A percentile compares a stretch with the other conserved stretches of the same genome.
Evolutionary conservation across 768 basidiomycete genomes (phyloP).

Genomic region (Suillus discolor): DNA sequence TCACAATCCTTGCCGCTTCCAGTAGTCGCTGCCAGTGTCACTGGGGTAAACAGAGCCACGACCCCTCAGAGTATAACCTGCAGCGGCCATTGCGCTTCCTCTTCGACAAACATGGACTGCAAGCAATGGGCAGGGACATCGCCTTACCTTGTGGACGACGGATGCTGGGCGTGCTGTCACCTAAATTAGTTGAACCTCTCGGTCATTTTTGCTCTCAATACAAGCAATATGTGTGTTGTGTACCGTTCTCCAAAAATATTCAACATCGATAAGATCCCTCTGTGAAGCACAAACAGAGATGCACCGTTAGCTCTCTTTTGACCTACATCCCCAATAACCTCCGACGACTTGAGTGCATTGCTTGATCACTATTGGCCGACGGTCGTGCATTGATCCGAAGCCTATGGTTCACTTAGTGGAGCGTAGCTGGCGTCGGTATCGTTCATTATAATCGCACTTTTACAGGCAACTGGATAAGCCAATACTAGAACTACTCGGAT

Average conservation of each 20-base stretch:
- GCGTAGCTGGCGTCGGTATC: too few species aligned
- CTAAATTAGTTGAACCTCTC: background rate
- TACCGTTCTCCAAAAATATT: background rate
- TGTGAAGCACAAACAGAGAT: background rate
- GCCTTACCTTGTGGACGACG: background rate
- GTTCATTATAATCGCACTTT: too few species aligned
- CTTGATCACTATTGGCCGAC: background rate
- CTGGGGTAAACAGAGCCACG: background rate
- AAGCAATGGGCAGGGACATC: background rate
- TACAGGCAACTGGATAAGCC: too few species aligned
- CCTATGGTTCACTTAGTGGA: too few species aligned
- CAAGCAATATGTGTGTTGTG: background rate
- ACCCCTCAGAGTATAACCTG: too few species aligned
- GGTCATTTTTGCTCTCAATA: background rate
- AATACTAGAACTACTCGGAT: too few species aligned
- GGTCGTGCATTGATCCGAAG: too few species aligned
- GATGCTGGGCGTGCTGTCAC: too few species aligned
- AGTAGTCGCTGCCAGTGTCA: background rate
- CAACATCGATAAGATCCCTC: background rate
- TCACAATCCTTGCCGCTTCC: conserved; percentile 32
- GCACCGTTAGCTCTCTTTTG: background rate
- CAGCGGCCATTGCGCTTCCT: too few species aligned
- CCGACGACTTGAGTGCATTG: background rate
- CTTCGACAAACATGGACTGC: too few species aligned
- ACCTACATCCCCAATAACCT: background rate